Percentiles rank a stretch among this genome's conserved stretches.
These are phyloP conservation scores for Mucor lusitanicus DNA, from an alignment of 371 early-diverging fungal species.

Conservation along the genomic window DNA sequence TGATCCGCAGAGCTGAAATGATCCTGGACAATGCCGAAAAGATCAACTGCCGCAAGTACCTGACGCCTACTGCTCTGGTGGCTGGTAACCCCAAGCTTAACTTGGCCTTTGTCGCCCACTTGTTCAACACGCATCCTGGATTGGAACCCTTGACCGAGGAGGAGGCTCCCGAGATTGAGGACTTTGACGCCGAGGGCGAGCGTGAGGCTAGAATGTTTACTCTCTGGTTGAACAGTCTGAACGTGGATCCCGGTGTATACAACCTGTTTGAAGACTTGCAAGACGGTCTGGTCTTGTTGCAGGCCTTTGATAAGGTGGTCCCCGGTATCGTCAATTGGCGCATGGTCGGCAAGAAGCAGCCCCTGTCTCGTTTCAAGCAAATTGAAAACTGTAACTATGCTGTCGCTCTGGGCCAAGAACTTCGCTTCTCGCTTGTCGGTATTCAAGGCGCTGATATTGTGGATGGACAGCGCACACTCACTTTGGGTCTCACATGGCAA, in stretches of 20 bases:
- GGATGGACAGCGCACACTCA: constrained; percentile 87
- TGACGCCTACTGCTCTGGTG: constrained; percentile 90
- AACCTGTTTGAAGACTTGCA: constrained; percentile 85
- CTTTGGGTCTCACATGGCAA: constrained; percentile 92
- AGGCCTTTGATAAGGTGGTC: constrained; percentile 91
- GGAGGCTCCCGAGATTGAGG: constrained; percentile 87
- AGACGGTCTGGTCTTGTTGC: constrained; percentile 83
- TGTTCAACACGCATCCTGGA: constrained; percentile 96
- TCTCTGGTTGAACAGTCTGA: constrained; percentile 93
- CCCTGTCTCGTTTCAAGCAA: constrained; percentile 87
- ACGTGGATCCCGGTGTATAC: constrained; percentile 94
- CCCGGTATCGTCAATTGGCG: constrained; percentile 93
- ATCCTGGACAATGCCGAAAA: constrained; percentile 90
- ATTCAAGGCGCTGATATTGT: constrained; percentile 95
- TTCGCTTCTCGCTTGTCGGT: constrained; percentile 89
- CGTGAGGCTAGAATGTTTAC: constrained; percentile 96
- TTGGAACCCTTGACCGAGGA: constrained; percentile 87
- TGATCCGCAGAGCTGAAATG: constrained; percentile 82
- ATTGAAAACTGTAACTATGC: constrained; percentile 96
- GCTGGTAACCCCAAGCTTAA: constrained; percentile 95
- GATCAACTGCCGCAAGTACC: constrained; percentile 90
- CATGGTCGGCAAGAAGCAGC: constrained; percentile 74
- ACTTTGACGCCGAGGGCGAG: constrained; percentile 87
- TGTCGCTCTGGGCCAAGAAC: constrained; percentile 82
- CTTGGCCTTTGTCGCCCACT: constrained; percentile 92